Evolutionary conservation across 805 yeast species (phyloP).

Genomic region (Saturnispora serradocipensis): DNA sequence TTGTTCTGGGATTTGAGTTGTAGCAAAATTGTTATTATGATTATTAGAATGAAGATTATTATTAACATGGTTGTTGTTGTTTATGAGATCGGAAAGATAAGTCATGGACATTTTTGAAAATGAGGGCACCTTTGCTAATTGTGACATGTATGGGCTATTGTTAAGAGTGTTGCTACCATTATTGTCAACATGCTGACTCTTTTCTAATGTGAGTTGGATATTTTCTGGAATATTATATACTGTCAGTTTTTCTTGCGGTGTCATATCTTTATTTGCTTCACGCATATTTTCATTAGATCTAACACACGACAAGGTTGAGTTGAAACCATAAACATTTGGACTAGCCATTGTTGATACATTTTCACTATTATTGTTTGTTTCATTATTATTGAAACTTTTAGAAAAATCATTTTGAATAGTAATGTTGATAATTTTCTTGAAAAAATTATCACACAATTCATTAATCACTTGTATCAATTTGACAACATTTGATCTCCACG

Average conservation of each 20-base stretch:
- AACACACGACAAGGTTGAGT: neutral
- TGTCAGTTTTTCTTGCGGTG: neutral
- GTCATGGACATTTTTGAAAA: constrained; percentile 4
- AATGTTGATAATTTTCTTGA: constrained; percentile 11
- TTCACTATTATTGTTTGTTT: neutral
- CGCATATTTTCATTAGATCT: neutral
- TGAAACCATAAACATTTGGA: neutral
- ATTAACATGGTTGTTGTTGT: constrained; percentile 4
- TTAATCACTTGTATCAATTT: constrained; percentile 26
- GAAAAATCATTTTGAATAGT: neutral
- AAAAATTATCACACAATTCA: constrained; percentile 26
- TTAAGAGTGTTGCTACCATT: neutral
- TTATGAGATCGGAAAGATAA: neutral
- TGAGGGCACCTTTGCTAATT: constrained; percentile 1
- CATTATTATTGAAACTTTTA: constrained; percentile 5
- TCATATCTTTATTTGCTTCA: constrained; percentile 1
- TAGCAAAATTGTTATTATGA: neutral
- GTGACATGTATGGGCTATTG: neutral
- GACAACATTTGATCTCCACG: constrained; percentile 26
- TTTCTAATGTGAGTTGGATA: constrained; percentile 4
- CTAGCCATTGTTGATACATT: neutral
- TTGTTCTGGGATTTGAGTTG: neutral
- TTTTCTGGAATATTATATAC: constrained; percentile 14
- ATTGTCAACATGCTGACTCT: neutral
- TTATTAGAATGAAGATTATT: neutral